A percentile compares a stretch with the other conserved stretches of the same genome.
These are phyloP conservation scores for Xylariaceae sp. DNA, from an alignment of 2,329 filamentous ascomycete species.

Conservation along the genomic window DNA sequence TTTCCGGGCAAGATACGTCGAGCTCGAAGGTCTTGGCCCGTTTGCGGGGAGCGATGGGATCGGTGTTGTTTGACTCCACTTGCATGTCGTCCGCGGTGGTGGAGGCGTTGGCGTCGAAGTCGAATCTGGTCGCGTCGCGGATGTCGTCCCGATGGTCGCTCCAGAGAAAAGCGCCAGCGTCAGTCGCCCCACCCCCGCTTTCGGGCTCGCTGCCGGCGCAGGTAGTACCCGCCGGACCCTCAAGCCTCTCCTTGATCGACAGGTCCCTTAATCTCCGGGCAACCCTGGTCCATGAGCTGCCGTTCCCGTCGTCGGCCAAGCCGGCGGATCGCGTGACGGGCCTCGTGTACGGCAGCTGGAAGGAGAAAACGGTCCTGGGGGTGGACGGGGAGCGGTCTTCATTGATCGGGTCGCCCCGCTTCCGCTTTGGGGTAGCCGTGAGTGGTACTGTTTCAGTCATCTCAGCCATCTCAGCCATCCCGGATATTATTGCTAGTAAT, in stretches of 20 bases:
- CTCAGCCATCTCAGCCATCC: slow-evolving; percentile 22
- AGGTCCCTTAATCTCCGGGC: slow-evolving; percentile 51
- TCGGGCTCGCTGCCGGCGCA: slow-evolving; percentile 22
- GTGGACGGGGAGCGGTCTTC: slow-evolving; percentile 32
- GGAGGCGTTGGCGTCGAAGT: slow-evolving; percentile 27
- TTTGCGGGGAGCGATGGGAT: slow-evolving; percentile 35
- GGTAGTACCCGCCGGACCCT: slow-evolving; percentile 5
- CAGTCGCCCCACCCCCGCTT: slow-evolving; percentile 44
- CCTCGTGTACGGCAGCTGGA: slow-evolving; percentile 36
- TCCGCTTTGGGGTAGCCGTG: slow-evolving; percentile 44
- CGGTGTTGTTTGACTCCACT: slow-evolving; percentile 30
- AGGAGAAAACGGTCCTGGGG: slow-evolving; percentile 40
- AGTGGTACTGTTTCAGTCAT: slow-evolving; percentile 19
- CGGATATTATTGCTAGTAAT: slow-evolving; percentile 19
- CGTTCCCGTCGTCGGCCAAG: slow-evolving; percentile 42
- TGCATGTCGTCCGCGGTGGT: slow-evolving; percentile 26
- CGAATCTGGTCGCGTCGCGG: slow-evolving; percentile 26
- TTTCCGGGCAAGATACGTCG: slow-evolving; percentile 21
- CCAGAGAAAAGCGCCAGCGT: slow-evolving; percentile 17
- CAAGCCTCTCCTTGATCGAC: slow-evolving; percentile 34
- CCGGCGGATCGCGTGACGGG: slow-evolving; percentile 11
- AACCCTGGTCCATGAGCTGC: slow-evolving; percentile 51
- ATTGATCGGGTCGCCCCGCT: slow-evolving; percentile 36
- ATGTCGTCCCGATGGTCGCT: slow-evolving; percentile 12
- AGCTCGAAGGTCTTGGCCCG: slow-evolving; percentile 35